Conservation (phyloP, 2,329 filamentous ascomycete genomes). For the Leptographium wingfieldii region DNA sequence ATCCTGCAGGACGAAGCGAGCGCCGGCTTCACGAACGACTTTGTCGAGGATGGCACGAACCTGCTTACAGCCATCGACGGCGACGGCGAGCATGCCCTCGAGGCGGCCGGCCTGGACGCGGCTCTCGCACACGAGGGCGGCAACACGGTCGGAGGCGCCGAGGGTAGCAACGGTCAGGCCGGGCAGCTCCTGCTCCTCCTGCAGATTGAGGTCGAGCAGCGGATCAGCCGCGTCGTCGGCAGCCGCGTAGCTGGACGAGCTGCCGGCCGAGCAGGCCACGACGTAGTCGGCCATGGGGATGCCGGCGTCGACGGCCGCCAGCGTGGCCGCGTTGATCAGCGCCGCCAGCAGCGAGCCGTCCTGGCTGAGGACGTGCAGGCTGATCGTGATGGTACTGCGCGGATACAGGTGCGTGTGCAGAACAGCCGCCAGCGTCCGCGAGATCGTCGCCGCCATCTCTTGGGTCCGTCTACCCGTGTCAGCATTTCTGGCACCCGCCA, state of each 20-base stretch:
- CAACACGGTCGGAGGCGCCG: conserved; percentile 61
- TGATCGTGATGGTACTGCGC: conserved; percentile 70
- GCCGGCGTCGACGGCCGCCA: conserved; percentile 87
- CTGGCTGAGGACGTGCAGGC: conserved; percentile 75
- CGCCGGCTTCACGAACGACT: conserved; percentile 61
- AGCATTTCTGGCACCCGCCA: no score
- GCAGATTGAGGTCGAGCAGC: conserved; percentile 63
- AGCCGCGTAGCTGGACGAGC: conserved; percentile 52
- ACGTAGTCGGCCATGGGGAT: conserved; percentile 93
- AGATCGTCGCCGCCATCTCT: conserved; percentile 70
- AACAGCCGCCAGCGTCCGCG: conserved; percentile 61
- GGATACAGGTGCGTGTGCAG: conserved; percentile 83
- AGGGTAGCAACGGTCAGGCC: conserved; percentile 77
- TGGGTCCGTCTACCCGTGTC: conserved; percentile 50
- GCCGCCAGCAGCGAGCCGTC: conserved; percentile 85
- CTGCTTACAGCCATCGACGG: conserved; percentile 81
- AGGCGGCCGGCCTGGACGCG: conserved; percentile 69
- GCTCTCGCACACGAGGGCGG: conserved; percentile 74
- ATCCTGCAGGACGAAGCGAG: conserved; percentile 37
- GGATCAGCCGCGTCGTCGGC: conserved; percentile 62
- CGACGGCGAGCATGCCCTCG: conserved; percentile 88
- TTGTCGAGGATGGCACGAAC: conserved; percentile 70
- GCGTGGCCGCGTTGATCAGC: conserved; percentile 79
- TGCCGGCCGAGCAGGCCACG: conserved; percentile 75
- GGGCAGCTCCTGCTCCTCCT: conserved; percentile 80